Evolutionary conservation across 2,329 filamentous ascomycete species (phyloP), one percentile per base, ranked within the genome.

Genomic region (Colletotrichum sp.): DNA sequence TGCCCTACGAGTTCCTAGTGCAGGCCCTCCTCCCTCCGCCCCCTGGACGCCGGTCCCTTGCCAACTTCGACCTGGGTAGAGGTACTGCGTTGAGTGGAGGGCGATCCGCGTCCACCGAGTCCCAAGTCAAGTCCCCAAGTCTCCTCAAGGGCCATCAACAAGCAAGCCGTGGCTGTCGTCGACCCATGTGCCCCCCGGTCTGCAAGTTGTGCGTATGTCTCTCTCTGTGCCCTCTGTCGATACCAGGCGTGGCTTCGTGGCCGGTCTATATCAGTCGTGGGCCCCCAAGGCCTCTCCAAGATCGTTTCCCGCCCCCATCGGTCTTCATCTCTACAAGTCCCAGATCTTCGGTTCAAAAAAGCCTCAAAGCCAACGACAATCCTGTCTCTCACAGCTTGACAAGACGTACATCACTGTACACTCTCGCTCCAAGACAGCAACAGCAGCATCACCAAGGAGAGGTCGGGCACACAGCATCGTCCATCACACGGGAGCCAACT

Each of bases 261-360:
- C 52, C 65, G 65, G 72, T 78, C 75, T 78, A 78, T 77, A 78
- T 78, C 68, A 77, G 75, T 78, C 72, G 72, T 70, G 65, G 76
- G 75, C 63, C 75, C 77, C 75, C 77, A 65, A 78, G 64, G 34
- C 60, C 48, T 60, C 69, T 77, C 58, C 28, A 63, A 48, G 64
- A 63, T 52, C 71, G 55, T 67, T 71, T 76, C 63, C 28, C 73
- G 75, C 75, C 75, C 75, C 77, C 75, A 74, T 71, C 77, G 58
- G 70, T 58, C 74, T 73, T 71, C 48, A 64, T 65, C 63, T 64
- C 67, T 48, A 65, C 48, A 36, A 70, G 71, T 63, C 66, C 60
- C 74, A 57, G 36, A 71, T 67, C 32, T 52, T 21, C 60, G 70
- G 70, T 60, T 60, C 16, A 43, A 58, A 26, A 43, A 21, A 75